Evolutionary conservation across 495 filamentous ascomycete species (phyloP).

Genomic region (Niebla homalea): DNA sequence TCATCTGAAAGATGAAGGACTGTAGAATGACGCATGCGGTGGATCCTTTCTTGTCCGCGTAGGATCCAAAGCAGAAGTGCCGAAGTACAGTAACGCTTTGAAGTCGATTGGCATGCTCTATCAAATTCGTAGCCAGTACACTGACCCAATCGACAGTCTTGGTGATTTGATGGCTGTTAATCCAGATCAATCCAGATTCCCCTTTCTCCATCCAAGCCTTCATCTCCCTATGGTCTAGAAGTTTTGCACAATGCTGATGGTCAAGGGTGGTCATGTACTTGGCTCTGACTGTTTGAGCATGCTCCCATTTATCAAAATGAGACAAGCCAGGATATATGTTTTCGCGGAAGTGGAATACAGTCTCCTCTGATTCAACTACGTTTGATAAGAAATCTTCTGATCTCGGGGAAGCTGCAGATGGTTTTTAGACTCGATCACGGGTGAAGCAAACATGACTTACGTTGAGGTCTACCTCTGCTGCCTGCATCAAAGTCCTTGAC

Average conservation of each 20-base stretch:
- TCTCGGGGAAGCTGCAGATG: neutral
- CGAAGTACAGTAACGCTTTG: neutral
- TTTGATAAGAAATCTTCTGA: neutral
- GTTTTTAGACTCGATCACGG: neutral
- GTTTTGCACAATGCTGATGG: constrained; percentile 5
- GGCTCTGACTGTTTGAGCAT: constrained; percentile 2
- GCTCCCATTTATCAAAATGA: constrained; percentile 4
- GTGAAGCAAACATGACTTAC: neutral
- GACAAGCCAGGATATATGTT: neutral
- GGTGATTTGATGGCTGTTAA: constrained; percentile 3
- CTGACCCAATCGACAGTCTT: constrained; percentile 5
- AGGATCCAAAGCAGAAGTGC: constrained; percentile 2
- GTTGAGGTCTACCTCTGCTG: neutral
- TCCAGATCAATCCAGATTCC: constrained; percentile 5
- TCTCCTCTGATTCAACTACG: neutral
- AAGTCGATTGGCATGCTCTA: constrained; percentile 2
- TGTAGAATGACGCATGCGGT: constrained; percentile 3
- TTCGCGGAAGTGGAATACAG: neutral
- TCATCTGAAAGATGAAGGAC: constrained; percentile 3
- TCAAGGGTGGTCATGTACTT: constrained; percentile 4
- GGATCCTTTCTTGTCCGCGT: neutral
- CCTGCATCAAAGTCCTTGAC: constrained; percentile 9
- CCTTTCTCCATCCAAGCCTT: constrained; percentile 5
- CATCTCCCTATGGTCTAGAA: constrained; percentile 6
- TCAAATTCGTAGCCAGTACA: constrained; percentile 1